Percentiles rank a stretch among this genome's conserved stretches.
phyloP scores from a whole-genome alignment of 2,329 filamentous ascomycete species.

The Trichoderma aggressivum region DNA sequence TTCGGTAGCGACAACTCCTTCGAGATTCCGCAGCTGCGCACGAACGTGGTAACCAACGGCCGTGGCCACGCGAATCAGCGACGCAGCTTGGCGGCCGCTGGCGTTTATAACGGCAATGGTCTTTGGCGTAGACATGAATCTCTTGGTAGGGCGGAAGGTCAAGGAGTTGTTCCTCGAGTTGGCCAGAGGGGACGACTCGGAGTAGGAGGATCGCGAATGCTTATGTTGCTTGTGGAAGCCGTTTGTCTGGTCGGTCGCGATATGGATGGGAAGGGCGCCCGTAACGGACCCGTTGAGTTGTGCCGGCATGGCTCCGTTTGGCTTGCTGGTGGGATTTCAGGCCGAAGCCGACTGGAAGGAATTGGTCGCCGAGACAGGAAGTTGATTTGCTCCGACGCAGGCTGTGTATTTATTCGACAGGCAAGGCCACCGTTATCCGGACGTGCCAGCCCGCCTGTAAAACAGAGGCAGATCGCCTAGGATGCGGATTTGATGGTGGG shows the following conservation, averaged over 20 bases:
- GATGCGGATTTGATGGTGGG: slow-evolving; percentile 18
- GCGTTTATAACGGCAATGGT: slow-evolving; percentile 94
- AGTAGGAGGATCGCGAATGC: slow-evolving; percentile 60
- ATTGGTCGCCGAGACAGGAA: slow-evolving; percentile 12
- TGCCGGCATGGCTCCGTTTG: slow-evolving; percentile 35
- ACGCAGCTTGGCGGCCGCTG: slow-evolving; percentile 91
- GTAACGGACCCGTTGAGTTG: slow-evolving; percentile 39
- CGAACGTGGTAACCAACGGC: slow-evolving; percentile 92
- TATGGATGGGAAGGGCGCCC: slow-evolving; percentile 38
- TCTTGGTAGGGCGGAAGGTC: slow-evolving; percentile 58
- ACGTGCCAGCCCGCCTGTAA: slow-evolving; percentile 24
- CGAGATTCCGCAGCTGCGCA: slow-evolving; percentile 83
- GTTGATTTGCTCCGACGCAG: slow-evolving; percentile 4
- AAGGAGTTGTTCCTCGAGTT: slow-evolving; percentile 57
- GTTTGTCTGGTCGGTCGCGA: slow-evolving; percentile 35
- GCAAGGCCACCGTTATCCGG: slow-evolving; percentile 28
- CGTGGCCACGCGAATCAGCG: slow-evolving; percentile 87
- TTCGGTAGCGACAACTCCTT: slow-evolving; percentile 85
- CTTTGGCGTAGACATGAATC: slow-evolving; percentile 61
- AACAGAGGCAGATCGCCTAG: slow-evolving; percentile 16
- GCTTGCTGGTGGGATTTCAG: slow-evolving; percentile 18
- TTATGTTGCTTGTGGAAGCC: slow-evolving; percentile 49
- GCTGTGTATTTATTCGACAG: slow-evolving; percentile 22
- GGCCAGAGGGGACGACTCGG: slow-evolving; percentile 54
- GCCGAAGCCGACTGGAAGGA: slow-evolving; percentile 12